Base-by-base conservation (phyloP, 805 yeast species). In the Cyberlindnera misumaiensis region DNA sequence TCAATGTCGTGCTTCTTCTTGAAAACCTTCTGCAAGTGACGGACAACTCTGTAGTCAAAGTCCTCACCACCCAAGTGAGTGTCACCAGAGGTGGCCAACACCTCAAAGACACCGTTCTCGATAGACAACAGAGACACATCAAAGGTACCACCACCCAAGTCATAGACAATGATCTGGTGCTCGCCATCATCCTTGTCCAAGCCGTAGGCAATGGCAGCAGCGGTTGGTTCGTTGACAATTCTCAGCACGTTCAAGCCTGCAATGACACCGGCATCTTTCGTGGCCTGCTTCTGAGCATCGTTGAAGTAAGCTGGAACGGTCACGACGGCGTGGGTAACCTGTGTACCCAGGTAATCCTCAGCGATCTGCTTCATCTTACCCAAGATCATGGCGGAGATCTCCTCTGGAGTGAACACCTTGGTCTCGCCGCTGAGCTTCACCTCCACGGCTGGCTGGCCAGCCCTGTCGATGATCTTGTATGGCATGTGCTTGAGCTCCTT, bases 61-160 rank as follows among this genome's bases (percentile, higher is more conserved):
- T 87, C 96, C 72, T 87, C 95, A 77, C 96, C 96, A 76, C 96
- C 96, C 68, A 87, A 77, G 65, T 87, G 96, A 47, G 96, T 87
- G 64, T 87, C 95, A 82, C 96, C 96, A 45, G 94, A 87, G 46
- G 96, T 86, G 40, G 95, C 89, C 67, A 83, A 76, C 40, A 86
- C 96, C 70, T 86, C 95, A 59, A 86, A 86, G 43, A 87, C 88
- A 68, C 95, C 96, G 51, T 81, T 84, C 60, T 87, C 95, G 60
- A 86, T 86, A 30, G 93, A 76, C 58, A 86, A 74, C 38, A 86
- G 68, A 4, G 95, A 86, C 17, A 86, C 96, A 78, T 86, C 96
- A 51, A 86, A 88, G 50, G 97, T 88, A 74, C 97, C 97, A 67
- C 97, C 97, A 75, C 97, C 97, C 56, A 88, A 75, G 67, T 88